Evolutionary conservation across 2,329 filamentous ascomycete genomes (phyloP).

Genomic region (Trichoderma koningii): DNA sequence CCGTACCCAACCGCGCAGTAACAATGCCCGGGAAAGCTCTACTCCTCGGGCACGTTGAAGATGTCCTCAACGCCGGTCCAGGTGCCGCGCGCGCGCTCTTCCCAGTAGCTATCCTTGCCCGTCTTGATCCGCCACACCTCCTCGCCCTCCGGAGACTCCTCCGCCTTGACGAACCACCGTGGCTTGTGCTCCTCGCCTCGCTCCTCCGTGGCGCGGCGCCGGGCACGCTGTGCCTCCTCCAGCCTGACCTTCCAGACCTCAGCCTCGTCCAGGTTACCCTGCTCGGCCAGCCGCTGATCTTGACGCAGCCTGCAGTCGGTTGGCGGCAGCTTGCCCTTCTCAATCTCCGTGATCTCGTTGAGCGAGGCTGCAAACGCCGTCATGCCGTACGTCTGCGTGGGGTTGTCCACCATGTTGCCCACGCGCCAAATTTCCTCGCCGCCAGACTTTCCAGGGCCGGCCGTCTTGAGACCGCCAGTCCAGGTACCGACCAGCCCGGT

Average conservation of each 20-base stretch:
- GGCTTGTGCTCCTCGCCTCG: constrained; percentile 72
- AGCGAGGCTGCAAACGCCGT: constrained; percentile 82
- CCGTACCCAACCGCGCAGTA: constrained; percentile 22
- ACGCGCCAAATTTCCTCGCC: constrained; percentile 76
- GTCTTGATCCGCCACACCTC: constrained; percentile 75
- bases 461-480: constrained; percentile 72
- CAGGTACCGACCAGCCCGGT: constrained; percentile 78
- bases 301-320: constrained; percentile 84
- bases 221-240: constrained; percentile 79
- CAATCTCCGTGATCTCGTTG: constrained; percentile 84
- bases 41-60: constrained; percentile 43
- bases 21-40: constrained; percentile 27
- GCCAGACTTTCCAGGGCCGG: constrained; percentile 61
- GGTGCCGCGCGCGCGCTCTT: constrained; percentile 68
- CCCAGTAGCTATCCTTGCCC: constrained; percentile 92
- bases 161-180: constrained; percentile 79
- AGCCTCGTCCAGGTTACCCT: constrained; percentile 78
- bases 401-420: constrained; percentile 75
- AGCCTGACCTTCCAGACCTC: constrained; percentile 80
- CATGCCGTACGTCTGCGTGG: constrained; percentile 80
- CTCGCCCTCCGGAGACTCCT: constrained; percentile 60
- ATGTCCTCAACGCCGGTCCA: constrained; percentile 64
- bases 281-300: constrained; percentile 83
- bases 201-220: constrained; percentile 75
- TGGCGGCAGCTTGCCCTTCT: constrained; percentile 70